Evolutionary conservation across 345 rosid species (phyloP).

Genomic region (Heritiera fomes): DNA sequence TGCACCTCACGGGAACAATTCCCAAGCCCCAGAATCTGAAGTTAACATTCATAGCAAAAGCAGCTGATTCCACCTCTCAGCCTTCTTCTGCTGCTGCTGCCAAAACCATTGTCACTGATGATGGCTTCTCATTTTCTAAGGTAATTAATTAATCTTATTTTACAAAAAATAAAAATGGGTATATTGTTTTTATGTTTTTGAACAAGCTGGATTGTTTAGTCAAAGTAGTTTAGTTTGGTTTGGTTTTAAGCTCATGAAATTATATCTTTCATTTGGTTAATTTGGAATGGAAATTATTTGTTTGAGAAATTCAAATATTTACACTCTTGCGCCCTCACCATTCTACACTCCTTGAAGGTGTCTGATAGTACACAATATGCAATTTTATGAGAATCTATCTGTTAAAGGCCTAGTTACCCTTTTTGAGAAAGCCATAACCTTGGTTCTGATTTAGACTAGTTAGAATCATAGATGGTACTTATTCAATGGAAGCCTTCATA

Average conservation of each 20-base stretch:
- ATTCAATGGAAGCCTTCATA: not conserved
- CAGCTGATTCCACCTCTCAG: conserved; percentile 17
- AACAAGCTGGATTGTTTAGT: not conserved
- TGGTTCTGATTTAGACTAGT: not conserved
- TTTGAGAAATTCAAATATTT: not conserved
- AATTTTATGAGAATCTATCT: not conserved
- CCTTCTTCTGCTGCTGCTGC: not conserved
- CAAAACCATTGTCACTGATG: conserved; percentile 9
- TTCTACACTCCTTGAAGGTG: not conserved
- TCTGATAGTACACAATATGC: not conserved
- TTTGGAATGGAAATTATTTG: not conserved
- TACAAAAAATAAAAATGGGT: not conserved
- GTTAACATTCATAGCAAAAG: conserved; percentile 4
- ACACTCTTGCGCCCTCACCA: not conserved
- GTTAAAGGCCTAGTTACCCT: not conserved
- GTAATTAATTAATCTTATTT: not conserved
- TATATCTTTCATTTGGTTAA: not conserved
- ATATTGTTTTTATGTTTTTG: not conserved
- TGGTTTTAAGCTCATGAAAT: not conserved
- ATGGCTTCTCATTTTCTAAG: conserved; percentile 7
- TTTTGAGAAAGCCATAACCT: not conserved
- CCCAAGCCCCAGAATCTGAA: conserved; percentile 1
- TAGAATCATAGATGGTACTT: not conserved
- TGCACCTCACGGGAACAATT: not conserved
- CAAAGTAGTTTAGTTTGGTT: not conserved